Conservation (phyloP, 768 basidiomycete genomes). For the Boletales sp. region DNA sequence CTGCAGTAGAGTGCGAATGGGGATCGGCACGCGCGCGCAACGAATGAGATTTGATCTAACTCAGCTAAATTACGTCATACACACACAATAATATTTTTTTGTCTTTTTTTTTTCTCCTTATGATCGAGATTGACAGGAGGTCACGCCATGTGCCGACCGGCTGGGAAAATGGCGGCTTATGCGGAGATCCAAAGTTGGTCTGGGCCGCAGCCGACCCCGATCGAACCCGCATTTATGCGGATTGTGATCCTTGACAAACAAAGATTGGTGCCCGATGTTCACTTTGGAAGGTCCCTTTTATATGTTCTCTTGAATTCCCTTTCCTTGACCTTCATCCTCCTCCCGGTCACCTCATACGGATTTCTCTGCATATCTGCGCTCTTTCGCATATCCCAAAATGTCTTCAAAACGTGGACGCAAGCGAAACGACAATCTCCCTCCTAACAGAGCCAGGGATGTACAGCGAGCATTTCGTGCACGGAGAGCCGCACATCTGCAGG, state of each 20-base stretch:
- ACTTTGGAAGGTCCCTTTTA: constrained; percentile 35
- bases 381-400: constrained; percentile 39
- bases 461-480: constrained; percentile 88
- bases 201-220: constrained; percentile 37
- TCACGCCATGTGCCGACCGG: constrained; percentile 7
- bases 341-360: constrained; percentile 27
- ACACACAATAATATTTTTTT: not conserved
- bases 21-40: too few species aligned
- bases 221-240: constrained; percentile 35
- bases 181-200: constrained; percentile 35
- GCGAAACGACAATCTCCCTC: constrained; percentile 60
- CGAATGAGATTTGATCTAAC: not conserved
- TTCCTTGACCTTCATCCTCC: constrained; percentile 30
- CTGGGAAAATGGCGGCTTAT: constrained; percentile 24
- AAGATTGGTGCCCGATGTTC: constrained; percentile 33
- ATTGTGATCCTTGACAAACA: constrained; percentile 33
- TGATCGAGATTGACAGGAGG: constrained; percentile 22
- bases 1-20: not conserved
- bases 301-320: constrained; percentile 36
- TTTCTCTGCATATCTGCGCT: constrained; percentile 8
- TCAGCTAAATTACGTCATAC: not conserved
- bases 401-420: constrained; percentile 87
- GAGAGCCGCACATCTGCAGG: constrained; percentile 83
- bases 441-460: constrained; percentile 77
- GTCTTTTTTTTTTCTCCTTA: not conserved